Evolutionary conservation across 2,329 filamentous ascomycete species (phyloP).

Genomic region (Teratosphaeria zuluensis): DNA sequence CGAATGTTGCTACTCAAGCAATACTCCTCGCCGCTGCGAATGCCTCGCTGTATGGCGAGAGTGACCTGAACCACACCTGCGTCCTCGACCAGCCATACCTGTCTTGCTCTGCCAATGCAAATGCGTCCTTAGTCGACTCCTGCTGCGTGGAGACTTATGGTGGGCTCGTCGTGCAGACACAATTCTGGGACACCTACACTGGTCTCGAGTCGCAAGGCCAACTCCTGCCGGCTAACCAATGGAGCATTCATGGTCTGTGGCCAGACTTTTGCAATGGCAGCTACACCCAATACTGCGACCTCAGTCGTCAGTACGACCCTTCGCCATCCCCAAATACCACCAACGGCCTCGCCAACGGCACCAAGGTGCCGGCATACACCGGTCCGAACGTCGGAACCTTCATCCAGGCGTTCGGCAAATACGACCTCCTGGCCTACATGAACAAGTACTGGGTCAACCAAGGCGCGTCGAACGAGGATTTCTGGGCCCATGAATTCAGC

Average conservation of each 20-base stretch:
- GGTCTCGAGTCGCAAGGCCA: conserved; percentile 50
- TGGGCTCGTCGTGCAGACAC: conserved; percentile 51
- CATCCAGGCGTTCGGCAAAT: conserved; percentile 47
- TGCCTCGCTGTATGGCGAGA: conserved; percentile 39
- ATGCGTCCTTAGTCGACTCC: conserved; percentile 40
- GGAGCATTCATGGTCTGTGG: conserved; percentile 54
- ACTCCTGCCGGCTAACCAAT: conserved; percentile 46
- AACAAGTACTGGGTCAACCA: conserved; percentile 56
- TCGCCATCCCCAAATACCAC: conserved; percentile 51
- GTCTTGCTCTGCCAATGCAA: conserved; percentile 42
- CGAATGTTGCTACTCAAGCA: conserved; percentile 4
- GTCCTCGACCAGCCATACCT: conserved; percentile 30
- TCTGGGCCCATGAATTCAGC: conserved; percentile 43
- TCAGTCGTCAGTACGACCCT: conserved; percentile 56
- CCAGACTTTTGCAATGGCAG: conserved; percentile 35
- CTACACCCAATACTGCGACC: conserved; percentile 55
- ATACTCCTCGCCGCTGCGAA: conserved; percentile 9
- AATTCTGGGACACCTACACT: conserved; percentile 55
- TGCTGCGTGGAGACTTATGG: conserved; percentile 59
- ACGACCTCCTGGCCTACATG: conserved; percentile 56
- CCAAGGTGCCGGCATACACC: conserved; percentile 47
- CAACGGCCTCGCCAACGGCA: conserved; percentile 42
- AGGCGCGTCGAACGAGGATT: conserved; percentile 44
- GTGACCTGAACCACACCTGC: conserved; percentile 48
- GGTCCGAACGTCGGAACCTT: conserved; percentile 51